Evolutionary conservation across 2,329 filamentous ascomycete genomes (phyloP).

Genomic region (Monascus ruber): DNA sequence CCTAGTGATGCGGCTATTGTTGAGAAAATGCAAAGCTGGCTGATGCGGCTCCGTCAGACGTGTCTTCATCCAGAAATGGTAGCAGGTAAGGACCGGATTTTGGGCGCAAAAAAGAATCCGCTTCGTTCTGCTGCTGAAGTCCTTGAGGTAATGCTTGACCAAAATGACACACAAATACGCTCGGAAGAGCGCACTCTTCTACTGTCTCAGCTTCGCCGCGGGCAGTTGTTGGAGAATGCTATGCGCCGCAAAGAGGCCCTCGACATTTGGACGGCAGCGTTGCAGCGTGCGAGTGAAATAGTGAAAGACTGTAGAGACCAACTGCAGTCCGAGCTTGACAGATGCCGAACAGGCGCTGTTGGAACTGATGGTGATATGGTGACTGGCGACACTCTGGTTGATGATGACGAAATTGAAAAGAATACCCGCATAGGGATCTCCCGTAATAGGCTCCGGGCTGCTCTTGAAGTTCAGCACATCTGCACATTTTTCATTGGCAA

Average conservation of each 20-base stretch:
- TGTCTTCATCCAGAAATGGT: slow-evolving; percentile 80
- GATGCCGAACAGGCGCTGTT: slow-evolving; percentile 11
- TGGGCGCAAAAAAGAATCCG: slow-evolving; percentile 54
- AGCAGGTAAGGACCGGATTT: slow-evolving; percentile 49
- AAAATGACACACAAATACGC: slow-evolving; percentile 58
- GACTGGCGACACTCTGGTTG: slow-evolving; percentile 12
- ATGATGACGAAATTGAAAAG: slow-evolving; percentile 29
- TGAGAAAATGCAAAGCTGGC: slow-evolving; percentile 67
- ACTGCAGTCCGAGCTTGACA: slow-evolving; percentile 38
- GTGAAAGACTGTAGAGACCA: slow-evolving; percentile 55
- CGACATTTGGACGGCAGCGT: slow-evolving; percentile 53
- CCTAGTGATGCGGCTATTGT: slow-evolving; percentile 45
- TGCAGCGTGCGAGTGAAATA: slow-evolving; percentile 35
- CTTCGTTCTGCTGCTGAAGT: slow-evolving; percentile 78
- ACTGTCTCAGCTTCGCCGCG: slow-evolving; percentile 52
- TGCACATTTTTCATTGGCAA: slow-evolving; percentile 79
- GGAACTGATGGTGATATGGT: slow-evolving; percentile 10
- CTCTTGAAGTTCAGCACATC: slow-evolving; percentile 70
- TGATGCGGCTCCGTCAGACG: slow-evolving; percentile 67
- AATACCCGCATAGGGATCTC: slow-evolving; percentile 43
- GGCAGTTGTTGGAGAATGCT: slow-evolving; percentile 70
- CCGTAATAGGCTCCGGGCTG: slow-evolving; percentile 56
- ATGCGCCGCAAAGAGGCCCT: slow-evolving; percentile 57
- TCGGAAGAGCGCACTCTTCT: slow-evolving; percentile 59
- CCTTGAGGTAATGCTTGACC: slow-evolving; percentile 80